Percentiles rank a stretch among this genome's conserved stretches.
Conservation (phyloP, 352 stramenopile species). For the Pilasporangium apinafurcum region DNA sequence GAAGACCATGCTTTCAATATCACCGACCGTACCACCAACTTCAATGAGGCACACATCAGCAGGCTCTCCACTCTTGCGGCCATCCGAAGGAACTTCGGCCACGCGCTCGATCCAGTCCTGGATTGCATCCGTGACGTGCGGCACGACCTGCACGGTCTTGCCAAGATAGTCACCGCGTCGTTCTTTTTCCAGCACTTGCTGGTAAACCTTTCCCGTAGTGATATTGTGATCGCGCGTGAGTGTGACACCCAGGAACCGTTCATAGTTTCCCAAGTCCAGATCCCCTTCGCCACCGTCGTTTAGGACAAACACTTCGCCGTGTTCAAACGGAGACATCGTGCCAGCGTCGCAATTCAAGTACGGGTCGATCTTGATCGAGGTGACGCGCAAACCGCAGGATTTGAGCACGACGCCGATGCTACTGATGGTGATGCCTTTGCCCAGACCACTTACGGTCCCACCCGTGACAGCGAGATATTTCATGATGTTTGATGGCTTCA, state of each 20-base stretch:
- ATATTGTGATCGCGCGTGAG: constrained; percentile 98
- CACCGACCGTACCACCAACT: constrained; percentile 98
- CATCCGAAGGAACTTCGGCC: constrained; percentile 92
- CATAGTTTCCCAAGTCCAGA: constrained; percentile 98
- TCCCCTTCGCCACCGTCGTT: constrained; percentile 97
- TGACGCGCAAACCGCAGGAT: constrained; percentile 92
- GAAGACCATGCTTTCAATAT: constrained; percentile 99
- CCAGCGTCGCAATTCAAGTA: constrained; percentile 99
- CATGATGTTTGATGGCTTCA: constrained; percentile 64
- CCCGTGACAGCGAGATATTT: constrained; percentile 99
- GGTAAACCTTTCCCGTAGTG: constrained; percentile 98
- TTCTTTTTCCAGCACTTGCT: constrained; percentile 95
- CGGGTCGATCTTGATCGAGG: constrained; percentile 99
- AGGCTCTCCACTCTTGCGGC: constrained; percentile 18
- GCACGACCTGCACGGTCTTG: constrained; percentile 99
- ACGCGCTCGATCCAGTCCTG: constrained; percentile 98
- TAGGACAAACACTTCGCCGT: constrained; percentile 97
- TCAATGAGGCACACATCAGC: constrained; percentile 99
- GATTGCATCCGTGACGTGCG: constrained; percentile 93
- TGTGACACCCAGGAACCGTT: constrained; percentile 96
- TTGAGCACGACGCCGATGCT: constrained; percentile 98
- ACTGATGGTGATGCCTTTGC: constrained; percentile 99
- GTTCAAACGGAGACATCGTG: constrained; percentile 97
- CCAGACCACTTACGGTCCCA: constrained; percentile 97
- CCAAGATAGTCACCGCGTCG: constrained; percentile 96